Conservation (phyloP, 225 moss, liverwort and hornwort genomes). For the Marchantia paleacea region DNA sequence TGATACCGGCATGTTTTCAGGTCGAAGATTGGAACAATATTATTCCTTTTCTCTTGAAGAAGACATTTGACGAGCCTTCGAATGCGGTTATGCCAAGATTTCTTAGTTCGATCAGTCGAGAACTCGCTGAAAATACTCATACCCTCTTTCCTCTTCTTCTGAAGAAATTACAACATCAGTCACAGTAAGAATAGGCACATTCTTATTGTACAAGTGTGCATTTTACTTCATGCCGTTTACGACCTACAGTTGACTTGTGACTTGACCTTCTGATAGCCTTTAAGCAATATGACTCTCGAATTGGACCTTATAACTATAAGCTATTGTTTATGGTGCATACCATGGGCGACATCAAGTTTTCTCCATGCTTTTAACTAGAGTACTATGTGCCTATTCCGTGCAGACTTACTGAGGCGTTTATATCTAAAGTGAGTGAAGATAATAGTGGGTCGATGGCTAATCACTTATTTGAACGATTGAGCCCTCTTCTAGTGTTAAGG, state of each 20-base stretch:
- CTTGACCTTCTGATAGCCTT: not conserved
- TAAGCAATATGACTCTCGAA: not conserved
- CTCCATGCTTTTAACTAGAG: not conserved
- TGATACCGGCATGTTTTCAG: conserved; percentile 33
- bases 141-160: conserved; percentile 57
- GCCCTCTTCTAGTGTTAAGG: conserved; percentile 84
- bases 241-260: not conserved
- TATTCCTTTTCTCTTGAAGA: conserved; percentile 51
- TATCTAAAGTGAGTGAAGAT: conserved; percentile 38
- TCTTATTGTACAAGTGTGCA: not conserved
- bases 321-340: not conserved
- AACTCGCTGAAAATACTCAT: conserved; percentile 52
- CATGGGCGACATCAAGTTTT: not conserved
- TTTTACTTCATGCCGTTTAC: not conserved
- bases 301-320: not conserved
- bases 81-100: conserved; percentile 92
- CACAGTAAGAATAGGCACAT: conserved; percentile 44
- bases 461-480: conserved; percentile 76
- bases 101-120: conserved; percentile 72
- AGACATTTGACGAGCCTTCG: conserved; percentile 84
- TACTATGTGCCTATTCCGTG: not conserved
- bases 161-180: conserved; percentile 61
- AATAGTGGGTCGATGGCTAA: conserved; percentile 30
- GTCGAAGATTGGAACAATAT: conserved; percentile 70
- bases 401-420: conserved; percentile 57